These are phyloP conservation scores for Picea abies DNA, from an alignment of 83 land plant genomes.

Conservation along the genomic window DNA sequence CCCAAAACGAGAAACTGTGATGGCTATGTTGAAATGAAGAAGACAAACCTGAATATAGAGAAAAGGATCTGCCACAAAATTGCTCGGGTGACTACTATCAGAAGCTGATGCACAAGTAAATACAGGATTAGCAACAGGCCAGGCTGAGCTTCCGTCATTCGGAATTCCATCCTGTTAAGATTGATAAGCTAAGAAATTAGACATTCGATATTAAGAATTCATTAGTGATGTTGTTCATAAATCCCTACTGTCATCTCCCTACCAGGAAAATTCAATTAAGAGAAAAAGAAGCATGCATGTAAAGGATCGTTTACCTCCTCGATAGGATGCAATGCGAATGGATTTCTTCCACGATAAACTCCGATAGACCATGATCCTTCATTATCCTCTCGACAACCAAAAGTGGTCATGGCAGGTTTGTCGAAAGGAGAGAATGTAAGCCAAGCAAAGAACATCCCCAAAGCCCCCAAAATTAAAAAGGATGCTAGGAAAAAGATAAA, in stretches of 20 bases:
- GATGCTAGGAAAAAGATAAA: constrained; percentile 33
- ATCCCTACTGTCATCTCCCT: not conserved
- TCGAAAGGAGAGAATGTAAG: constrained; percentile 46
- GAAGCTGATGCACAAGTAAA: constrained; percentile 78
- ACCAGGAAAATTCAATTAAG: not conserved
- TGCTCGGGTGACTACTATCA: constrained; percentile 71
- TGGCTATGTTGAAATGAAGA: not conserved
- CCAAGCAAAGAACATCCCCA: constrained; percentile 43
- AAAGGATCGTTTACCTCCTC: constrained; percentile 50
- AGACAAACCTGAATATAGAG: constrained; percentile 66
- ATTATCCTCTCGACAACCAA: constrained; percentile 64
- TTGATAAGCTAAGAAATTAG: constrained; percentile 2
- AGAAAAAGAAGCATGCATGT: not conserved
- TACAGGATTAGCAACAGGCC: constrained; percentile 98
- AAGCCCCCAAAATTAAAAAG: constrained; percentile 20
- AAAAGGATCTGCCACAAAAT: constrained; percentile 97
- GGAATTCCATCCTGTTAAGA: constrained; percentile 28
- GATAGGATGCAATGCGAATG: constrained; percentile 71
- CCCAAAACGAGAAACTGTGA: too few relatives aligned
- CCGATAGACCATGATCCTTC: constrained; percentile 96
- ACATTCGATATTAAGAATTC: not conserved
- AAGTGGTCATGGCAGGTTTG: constrained; percentile 11
- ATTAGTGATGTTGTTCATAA: not conserved
- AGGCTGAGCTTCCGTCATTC: constrained; percentile 68
- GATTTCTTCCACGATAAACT: constrained; percentile 68